Base-by-base conservation (phyloP, 225 moss, liverwort and hornwort species). In the Bryum argenteum region DNA sequence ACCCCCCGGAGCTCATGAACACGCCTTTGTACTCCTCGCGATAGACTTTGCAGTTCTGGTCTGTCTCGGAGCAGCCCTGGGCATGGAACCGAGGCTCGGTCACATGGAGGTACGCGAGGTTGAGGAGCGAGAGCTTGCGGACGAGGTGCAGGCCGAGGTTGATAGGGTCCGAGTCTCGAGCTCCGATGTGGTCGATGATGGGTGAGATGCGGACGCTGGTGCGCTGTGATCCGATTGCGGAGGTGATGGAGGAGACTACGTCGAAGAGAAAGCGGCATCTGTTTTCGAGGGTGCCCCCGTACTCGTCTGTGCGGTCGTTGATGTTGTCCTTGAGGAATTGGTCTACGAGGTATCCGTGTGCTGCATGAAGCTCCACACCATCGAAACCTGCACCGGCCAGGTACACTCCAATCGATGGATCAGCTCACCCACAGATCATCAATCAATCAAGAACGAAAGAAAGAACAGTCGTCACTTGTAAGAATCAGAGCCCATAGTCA, bases 291-390 rank as follows among this genome's bases (percentile, higher is more conserved):
- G 77, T 72, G 19, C 87, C 84, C 0, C 87, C 84, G 0, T 82
- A 87, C 17, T 77, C 1, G 44, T 87, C 87, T 0, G 71, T 79
- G 0, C 84, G 69, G 52, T 87, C 82, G 4, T 87, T 87, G 70
- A 87, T 87, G 0, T 77, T 77, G n/a, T 87, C 87, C 21, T 87
- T 87, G 8, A 87, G 65, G 15, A 87, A 82, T 26, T 87, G 87
- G 72, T 87, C 87, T 19, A 87, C 74, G 0, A 94, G 66, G 69
- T 90, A 91, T 2, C 94, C 91, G 3, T 91, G 89, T 1, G 89
- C 90, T 13, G 86, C 89, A 1, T 91, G 91, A 0, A 94, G 57
- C 44, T 91, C 94, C 20, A 91, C 91, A 1, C 94, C 94, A 20
- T 92, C 90, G 3, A 90, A 92, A 6, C 94, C 94, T 93, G 85